Evolutionary conservation across 352 stramenopile genomes (phyloP), one percentile per base, ranked within the genome.

Genomic region (Pythium chondricola): DNA sequence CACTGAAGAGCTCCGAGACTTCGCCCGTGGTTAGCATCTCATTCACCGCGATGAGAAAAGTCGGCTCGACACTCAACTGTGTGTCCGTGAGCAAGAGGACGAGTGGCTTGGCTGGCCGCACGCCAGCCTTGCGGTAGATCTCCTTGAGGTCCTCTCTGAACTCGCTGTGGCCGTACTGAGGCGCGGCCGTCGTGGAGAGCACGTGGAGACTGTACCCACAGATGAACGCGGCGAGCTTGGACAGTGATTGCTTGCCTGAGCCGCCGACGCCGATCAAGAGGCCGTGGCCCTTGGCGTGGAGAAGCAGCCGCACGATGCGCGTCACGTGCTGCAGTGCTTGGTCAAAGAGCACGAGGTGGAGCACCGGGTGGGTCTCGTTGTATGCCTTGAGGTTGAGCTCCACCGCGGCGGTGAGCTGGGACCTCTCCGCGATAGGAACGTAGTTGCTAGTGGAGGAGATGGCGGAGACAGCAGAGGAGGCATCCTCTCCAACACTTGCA

Each of bases 291-390:
- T 71, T 65, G 16, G 83, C 65, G 17, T 78, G 76, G 11, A 73
- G 65, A 21, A 97, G 40, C 26, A 97, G 88, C 7, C 89, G 67
- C 33, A 87, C 77, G 30, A 97, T 96, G 35, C 89, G 71, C 4
- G 81, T 74, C 13, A 97, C 66, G 42, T 97, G 88, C 35, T 95
- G 74, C 50, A 97, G 69, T 2, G 89, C 89, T 55, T 96, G 80
- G 14, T 97, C 86, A 58, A 97, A 97, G 0, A 97, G 54, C 30
- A 97, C 88, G 8, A 97, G 63, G 49, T 92, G 79, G 85, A 97
- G 96, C 6, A 97, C 93, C 0, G 91, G 80, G 56, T 97, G 84
- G 4, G 65, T 79, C 45, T 98, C 89, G 48, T 98, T 98, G 67
- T 96, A 97, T 11, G 81, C 65, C 10, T 58, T 56, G 3, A 96